These are phyloP conservation scores for Leucocoprinus leucothites DNA, from an alignment of 768 basidiomycete species.

Conservation along the genomic window DNA sequence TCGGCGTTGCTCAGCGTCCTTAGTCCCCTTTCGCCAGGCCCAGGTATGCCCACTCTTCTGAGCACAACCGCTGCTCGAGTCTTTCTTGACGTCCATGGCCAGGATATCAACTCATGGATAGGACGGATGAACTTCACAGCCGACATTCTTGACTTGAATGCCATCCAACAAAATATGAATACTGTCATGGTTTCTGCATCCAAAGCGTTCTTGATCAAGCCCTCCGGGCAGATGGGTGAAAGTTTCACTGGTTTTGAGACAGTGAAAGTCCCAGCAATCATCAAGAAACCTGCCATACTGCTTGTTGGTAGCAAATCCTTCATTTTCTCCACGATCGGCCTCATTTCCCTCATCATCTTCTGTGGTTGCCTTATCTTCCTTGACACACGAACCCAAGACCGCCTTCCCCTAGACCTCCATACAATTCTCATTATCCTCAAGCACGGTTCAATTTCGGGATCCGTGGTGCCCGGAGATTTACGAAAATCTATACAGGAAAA, in stretches of 20 bases:
- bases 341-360: not conserved
- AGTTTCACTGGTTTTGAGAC: no score
- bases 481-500: not conserved
- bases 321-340: not conserved
- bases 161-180: not conserved
- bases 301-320: slow-evolving; percentile 5
- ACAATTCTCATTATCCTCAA: not conserved
- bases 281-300: not conserved
- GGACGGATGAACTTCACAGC: not conserved
- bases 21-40: not conserved
- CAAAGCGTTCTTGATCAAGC: slow-evolving; percentile 5
- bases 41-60: not conserved
- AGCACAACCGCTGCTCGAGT: slow-evolving; percentile 1
- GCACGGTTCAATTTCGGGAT: not conserved
- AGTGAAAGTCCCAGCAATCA: not conserved
- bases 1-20: not conserved
- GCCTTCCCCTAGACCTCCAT: slow-evolving; percentile 1
- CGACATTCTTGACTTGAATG: not conserved
- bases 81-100: not conserved
- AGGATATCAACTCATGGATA: not conserved
- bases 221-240: not conserved
- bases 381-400: not conserved
- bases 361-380: not conserved
- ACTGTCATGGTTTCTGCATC: slow-evolving; percentile 1
- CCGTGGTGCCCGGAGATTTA: not conserved